These are phyloP conservation scores for Dipteronia sinensis DNA, from an alignment of 345 rosid genomes.

Conservation along the genomic window DNA sequence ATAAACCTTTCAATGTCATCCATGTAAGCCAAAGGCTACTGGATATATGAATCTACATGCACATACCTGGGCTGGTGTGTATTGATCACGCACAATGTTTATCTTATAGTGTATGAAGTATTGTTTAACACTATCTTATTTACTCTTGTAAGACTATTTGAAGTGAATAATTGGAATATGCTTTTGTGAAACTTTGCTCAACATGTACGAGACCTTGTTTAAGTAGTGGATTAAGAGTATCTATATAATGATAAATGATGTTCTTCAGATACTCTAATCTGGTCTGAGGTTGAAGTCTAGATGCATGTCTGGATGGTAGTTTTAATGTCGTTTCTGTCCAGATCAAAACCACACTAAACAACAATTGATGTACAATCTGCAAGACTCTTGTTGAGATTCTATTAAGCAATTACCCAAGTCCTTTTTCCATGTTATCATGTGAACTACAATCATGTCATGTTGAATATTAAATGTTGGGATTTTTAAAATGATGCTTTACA, in stretches of 20 bases:
- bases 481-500: not conserved
- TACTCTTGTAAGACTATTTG: not conserved
- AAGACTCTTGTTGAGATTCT: not conserved
- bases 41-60: not conserved
- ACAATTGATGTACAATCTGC: not conserved
- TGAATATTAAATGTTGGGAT: not conserved
- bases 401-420: not conserved
- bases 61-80: not conserved
- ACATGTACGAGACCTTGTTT: not conserved
- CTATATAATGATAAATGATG: not conserved
- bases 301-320: not conserved
- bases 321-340: not conserved
- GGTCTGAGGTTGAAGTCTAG: not conserved
- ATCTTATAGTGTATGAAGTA: not conserved
- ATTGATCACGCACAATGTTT: not conserved
- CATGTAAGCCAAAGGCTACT: slow-evolving; percentile 5
- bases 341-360: not conserved
- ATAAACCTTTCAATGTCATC: not conserved
- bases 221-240: not conserved
- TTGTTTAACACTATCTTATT: no score
- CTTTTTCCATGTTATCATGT: not conserved
- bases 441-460: not conserved
- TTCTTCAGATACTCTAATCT: not conserved
- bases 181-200: not conserved
- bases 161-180: not conserved